Percentiles rank a stretch among this genome's conserved stretches.
Evolutionary conservation across 495 filamentous ascomycete species (phyloP).

Genomic region (Astrothelium subdiscretum): DNA sequence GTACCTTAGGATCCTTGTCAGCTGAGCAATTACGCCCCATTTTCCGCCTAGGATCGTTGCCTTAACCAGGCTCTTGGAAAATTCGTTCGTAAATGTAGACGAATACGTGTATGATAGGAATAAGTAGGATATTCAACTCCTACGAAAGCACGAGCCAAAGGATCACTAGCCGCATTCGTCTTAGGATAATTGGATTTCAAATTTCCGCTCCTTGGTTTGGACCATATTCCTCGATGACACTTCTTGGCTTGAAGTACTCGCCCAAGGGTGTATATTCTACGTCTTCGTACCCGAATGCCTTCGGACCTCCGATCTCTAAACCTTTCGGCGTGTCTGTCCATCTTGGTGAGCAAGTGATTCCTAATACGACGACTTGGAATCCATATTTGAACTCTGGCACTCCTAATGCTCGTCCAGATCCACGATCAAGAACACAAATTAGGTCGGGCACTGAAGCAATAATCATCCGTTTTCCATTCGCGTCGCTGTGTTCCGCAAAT

Average conservation of each 20-base stretch:
- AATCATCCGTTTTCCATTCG: constrained; percentile 32
- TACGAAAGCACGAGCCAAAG: no score
- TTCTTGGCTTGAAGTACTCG: constrained; percentile 36
- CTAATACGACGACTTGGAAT: constrained; percentile 43
- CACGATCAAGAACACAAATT: constrained; percentile 47
- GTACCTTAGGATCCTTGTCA: no score
- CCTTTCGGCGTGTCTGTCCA: constrained; percentile 43
- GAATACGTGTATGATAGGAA: no score
- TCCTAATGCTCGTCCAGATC: constrained; percentile 48
- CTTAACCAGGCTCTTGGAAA: no score
- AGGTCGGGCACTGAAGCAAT: constrained; percentile 51
- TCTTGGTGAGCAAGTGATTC: constrained; percentile 43
- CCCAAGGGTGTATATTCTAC: constrained; percentile 38
- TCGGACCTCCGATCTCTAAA: constrained; percentile 41
- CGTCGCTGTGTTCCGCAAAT: constrained; percentile 32
- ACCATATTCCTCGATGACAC: constrained; percentile 42
- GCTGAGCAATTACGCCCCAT: no score
- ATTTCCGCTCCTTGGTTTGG: not conserved
- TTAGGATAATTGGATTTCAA: no score
- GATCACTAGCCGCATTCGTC: no score
- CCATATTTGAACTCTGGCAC: constrained; percentile 53
- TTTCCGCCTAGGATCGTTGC: no score
- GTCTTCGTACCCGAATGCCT: constrained; percentile 40
- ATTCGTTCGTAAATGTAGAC: no score
- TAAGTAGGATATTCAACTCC: no score